Conservation (phyloP, 306 rosid species). For the Vigna trinervia region DNA sequence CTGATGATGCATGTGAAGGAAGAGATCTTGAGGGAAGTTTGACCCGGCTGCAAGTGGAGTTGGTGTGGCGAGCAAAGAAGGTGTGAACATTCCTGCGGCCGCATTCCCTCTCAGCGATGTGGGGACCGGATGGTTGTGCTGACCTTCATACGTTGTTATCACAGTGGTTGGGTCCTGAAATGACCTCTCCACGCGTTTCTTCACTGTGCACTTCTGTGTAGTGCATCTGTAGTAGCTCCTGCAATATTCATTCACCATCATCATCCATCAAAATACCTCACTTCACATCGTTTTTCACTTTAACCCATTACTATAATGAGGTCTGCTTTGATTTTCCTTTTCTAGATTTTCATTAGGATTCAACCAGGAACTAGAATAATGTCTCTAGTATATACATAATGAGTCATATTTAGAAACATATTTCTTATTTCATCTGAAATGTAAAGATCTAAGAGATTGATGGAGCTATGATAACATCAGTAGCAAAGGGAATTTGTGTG, state of each 20-base stretch:
- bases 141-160: constrained; percentile 88
- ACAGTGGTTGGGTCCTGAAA: constrained; percentile 74
- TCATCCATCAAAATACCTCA: neutral
- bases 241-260: neutral
- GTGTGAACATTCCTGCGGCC: constrained; percentile 69
- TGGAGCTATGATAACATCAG: neutral
- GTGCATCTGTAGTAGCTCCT: constrained; percentile 93
- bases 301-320: neutral
- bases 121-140: constrained; percentile 88
- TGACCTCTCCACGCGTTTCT: constrained; percentile 88
- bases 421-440: neutral
- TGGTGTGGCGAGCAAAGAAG: constrained; percentile 48
- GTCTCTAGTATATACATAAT: neutral
- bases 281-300: neutral
- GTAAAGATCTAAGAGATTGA: neutral
- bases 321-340: neutral
- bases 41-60: constrained; percentile 43
- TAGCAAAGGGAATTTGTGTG: neutral
- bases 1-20: constrained; percentile 41
- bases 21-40: constrained; percentile 55
- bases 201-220: constrained; percentile 81
- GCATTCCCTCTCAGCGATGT: constrained; percentile 71
- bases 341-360: neutral
- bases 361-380: neutral
- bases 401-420: neutral